These are phyloP conservation scores for Rutidosis leptorrhynchoides DNA, from an alignment of 129 eudicot species.

Conservation along the genomic window DNA sequence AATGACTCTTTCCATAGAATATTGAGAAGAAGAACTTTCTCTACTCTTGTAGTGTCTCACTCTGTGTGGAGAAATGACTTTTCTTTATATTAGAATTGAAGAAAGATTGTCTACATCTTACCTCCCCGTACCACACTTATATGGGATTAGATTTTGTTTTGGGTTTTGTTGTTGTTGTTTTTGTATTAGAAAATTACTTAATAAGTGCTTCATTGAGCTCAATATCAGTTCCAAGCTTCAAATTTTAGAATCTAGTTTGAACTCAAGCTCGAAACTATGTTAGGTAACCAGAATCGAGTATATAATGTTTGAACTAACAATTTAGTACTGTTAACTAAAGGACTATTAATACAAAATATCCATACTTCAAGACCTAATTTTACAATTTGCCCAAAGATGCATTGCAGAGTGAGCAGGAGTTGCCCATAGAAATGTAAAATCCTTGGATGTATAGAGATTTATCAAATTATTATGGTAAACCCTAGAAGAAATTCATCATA, in stretches of 20 bases:
- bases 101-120: too few species aligned
- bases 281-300: neutral
- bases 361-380: constrained; percentile 13
- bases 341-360: neutral
- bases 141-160: too few species aligned
- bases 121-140: too few species aligned
- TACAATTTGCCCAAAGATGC: constrained; percentile 4
- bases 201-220: neutral
- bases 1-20: too few species aligned
- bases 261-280: neutral
- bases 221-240: neutral
- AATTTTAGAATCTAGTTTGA: neutral
- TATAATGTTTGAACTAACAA: neutral
- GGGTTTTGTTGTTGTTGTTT: too few species aligned
- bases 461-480: constrained; percentile 47
- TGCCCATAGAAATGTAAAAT: neutral
- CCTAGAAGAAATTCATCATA: constrained; percentile 59
- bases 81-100: too few species aligned
- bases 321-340: neutral
- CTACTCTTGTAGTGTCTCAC: too few species aligned
- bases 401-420: constrained; percentile 6
- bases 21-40: too few species aligned
- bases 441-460: neutral
- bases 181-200: neutral
- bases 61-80: too few species aligned